Conservation (phyloP, 768 basidiomycete genomes). For the Termitomyces sp. region DNA sequence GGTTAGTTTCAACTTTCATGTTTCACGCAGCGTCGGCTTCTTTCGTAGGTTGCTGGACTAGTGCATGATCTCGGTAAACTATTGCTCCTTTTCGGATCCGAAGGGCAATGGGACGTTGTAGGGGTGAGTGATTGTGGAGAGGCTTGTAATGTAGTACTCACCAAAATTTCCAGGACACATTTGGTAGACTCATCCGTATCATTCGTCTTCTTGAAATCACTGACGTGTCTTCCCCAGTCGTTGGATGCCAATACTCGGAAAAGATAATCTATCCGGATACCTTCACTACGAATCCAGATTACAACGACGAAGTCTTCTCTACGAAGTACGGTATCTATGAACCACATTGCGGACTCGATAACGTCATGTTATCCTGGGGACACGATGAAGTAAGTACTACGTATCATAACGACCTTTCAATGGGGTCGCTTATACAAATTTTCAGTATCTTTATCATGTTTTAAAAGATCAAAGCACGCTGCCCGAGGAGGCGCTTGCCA, state of each 20-base stretch:
- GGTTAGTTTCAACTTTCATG: neutral
- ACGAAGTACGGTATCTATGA: slow-evolving; percentile 72
- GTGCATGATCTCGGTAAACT: slow-evolving; percentile 91
- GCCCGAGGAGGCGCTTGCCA: slow-evolving; percentile 76
- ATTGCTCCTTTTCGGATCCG: slow-evolving; percentile 73
- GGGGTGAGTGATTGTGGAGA: slow-evolving; percentile 39
- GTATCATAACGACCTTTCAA: slow-evolving; percentile 11
- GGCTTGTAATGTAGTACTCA: slow-evolving; percentile 3
- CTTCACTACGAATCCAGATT: slow-evolving; percentile 70
- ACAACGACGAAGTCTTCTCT: slow-evolving; percentile 55
- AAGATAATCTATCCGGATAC: slow-evolving; percentile 79
- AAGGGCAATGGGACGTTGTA: slow-evolving; percentile 95
- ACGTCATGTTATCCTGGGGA: slow-evolving; percentile 87
- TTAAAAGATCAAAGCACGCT: slow-evolving; percentile 78
- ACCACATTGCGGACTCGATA: slow-evolving; percentile 75
- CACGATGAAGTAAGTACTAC: slow-evolving; percentile 72
- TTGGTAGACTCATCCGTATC: slow-evolving; percentile 22
- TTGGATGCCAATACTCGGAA: slow-evolving; percentile 83
- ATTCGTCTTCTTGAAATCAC: neutral
- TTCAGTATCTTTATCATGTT: slow-evolving; percentile 77
- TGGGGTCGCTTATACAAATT: neutral
- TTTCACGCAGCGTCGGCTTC: neutral
- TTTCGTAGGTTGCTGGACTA: slow-evolving; percentile 54
- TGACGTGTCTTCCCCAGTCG: slow-evolving; percentile 33
- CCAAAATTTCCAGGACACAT: slow-evolving; percentile 29